phyloP scores from a whole-genome alignment of 2,329 filamentous ascomycete species.

The Colletotrichum somersetense region DNA sequence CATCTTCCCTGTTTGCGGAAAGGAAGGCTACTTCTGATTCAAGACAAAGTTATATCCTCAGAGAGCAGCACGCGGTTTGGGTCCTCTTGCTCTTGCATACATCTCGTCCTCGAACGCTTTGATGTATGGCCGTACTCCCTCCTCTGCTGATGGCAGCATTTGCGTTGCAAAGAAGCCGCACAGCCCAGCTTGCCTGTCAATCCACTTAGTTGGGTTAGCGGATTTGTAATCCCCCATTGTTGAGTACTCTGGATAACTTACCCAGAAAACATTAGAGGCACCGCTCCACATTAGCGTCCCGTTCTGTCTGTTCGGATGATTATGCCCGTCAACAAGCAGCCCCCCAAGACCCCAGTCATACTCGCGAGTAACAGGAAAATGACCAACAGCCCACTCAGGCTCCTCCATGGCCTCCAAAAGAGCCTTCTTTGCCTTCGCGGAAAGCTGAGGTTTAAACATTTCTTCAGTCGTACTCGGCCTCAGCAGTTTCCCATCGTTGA shows the following conservation, averaged over 20 bases:
- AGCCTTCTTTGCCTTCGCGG: constrained; percentile 21
- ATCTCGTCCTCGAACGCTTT: constrained; percentile 55
- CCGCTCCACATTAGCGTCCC: constrained; percentile 60
- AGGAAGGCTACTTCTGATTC: background rate
- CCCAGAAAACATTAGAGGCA: constrained; percentile 61
- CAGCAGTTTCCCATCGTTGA: constrained; percentile 63
- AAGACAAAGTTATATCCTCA: background rate
- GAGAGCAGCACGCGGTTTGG: background rate
- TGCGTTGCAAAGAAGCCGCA: constrained; percentile 58
- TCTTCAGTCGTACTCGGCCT: constrained; percentile 54
- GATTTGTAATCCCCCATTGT: too few relatives aligned
- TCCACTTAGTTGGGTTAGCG: constrained; percentile 44
- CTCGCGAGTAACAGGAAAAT: constrained; percentile 50
- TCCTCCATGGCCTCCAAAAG: constrained; percentile 47
- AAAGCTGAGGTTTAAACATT: constrained; percentile 63
- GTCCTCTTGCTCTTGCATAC: constrained; percentile 48
- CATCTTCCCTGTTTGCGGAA: background rate
- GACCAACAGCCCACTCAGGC: constrained; percentile 47
- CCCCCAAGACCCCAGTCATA: constrained; percentile 59
- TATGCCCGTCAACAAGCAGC: constrained; percentile 54
- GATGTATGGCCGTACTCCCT: constrained; percentile 50
- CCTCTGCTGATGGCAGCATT: constrained; percentile 57
- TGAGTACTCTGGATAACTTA: constrained; percentile 44
- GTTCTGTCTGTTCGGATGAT: constrained; percentile 52
- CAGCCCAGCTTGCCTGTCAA: constrained; percentile 54